Evolutionary conservation across 352 stramenopile species (phyloP), one percentile per base, ranked within the genome.

Genomic region (Pythium insidiosum): DNA sequence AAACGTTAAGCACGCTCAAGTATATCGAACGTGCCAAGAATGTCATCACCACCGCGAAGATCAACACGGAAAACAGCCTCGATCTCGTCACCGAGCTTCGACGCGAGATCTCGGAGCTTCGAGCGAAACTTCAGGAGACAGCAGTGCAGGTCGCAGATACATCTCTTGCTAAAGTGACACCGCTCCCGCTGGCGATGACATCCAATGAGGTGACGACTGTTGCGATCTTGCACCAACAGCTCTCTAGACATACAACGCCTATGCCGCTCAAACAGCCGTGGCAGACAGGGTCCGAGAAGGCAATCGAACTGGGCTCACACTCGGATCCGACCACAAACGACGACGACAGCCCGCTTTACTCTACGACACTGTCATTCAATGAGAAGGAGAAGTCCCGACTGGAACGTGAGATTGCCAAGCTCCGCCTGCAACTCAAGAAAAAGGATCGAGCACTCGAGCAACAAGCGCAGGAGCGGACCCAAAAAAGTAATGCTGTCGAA

Each of bases 1-100:
- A 95, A 40, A 88, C 84, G 0, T 47, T 95, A n/a, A 78, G 72
- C 40, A 95, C 84, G 3, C 54, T 95, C 23, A 83, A 80, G 47
- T 89, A 82, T 49, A 68, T 90, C 19, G 80, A 89, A 29, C 75
- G 78, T 12, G 62, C 68, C 7, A 89, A 78, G 44, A 73, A 51
- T 23, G 59, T 79, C 7, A 51, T 73, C 13, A 82, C 74, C 29
- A 56, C 45, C 20, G 40, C 39, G 19, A 67, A 59, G 38, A 38
- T 75, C 19, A 78, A 79, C 26, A 41, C 39, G 5, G 57, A 73
- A 22, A 60, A 55, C 31, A 53, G 43, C 41, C 26, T 63, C 4
- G 56, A 73, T 18, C 39, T 72, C 0, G 56, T 68, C 1, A 48
- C 67, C 7, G 59, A 59, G 11, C 56, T 82, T 13, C 37, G 56